phyloP scores from a whole-genome alignment of 805 yeast genomes.

The Grigorovia transvaalensis region DNA sequence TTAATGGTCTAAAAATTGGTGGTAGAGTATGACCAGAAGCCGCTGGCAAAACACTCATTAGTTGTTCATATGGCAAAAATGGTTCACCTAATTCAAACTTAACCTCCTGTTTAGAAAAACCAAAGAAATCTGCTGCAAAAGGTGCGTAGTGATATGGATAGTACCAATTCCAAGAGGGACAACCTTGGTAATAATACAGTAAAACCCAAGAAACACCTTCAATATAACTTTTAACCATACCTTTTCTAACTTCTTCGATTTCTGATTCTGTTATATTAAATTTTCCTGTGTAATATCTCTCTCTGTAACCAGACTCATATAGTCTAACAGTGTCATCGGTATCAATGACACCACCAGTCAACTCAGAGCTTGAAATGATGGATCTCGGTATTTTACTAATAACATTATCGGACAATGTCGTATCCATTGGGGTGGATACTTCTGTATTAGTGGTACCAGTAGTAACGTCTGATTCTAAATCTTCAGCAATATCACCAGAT shows the following conservation, averaged over 20 bases:
- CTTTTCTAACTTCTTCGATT: slow-evolving; percentile 41
- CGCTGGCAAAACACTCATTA: slow-evolving; percentile 92
- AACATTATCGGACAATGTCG: not conserved
- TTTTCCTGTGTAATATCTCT: slow-evolving; percentile 70
- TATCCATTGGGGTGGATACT: slow-evolving; percentile 1
- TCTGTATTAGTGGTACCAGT: not conserved
- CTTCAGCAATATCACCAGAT: slow-evolving; percentile 18
- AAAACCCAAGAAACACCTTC: slow-evolving; percentile 98
- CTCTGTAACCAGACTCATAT: slow-evolving; percentile 81
- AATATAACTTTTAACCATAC: slow-evolving; percentile 62
- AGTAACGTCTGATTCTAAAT: slow-evolving; percentile 8
- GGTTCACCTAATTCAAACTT: slow-evolving; percentile 63
- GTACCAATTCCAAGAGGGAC: slow-evolving; percentile 98
- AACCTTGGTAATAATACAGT: slow-evolving; percentile 89
- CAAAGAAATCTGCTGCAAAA: slow-evolving; percentile 77
- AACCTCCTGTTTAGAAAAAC: slow-evolving; percentile 40
- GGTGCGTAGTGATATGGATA: slow-evolving; percentile 98
- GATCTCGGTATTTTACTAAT: slow-evolving; percentile 4
- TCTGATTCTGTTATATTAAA: slow-evolving; percentile 50
- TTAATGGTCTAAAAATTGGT: slow-evolving; percentile 64
- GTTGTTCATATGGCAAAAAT: slow-evolving; percentile 82
- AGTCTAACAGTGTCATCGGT: slow-evolving; percentile 49
- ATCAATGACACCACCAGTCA: slow-evolving; percentile 30
- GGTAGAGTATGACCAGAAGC: slow-evolving; percentile 85
- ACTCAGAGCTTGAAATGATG: slow-evolving; percentile 19